Base-by-base conservation (phyloP, 768 basidiomycete species). In the Rhizopogon rudus region DNA sequence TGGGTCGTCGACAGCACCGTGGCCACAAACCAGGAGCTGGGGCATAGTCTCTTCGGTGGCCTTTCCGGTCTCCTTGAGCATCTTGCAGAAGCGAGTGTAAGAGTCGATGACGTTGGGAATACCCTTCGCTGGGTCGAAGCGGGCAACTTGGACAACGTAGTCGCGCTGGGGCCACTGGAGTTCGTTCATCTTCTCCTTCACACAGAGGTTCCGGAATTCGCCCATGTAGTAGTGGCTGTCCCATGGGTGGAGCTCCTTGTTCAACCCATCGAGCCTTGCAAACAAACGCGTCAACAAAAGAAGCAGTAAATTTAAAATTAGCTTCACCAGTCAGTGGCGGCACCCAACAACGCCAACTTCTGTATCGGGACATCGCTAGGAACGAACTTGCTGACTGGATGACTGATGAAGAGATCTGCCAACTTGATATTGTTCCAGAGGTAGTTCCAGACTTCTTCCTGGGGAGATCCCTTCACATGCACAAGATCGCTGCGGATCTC, bases 311-410 rank as follows among this genome's bases (percentile, higher is more conserved):
- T 14, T 31, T 31, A 62, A 62, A 3, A 33, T 52, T 60, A 5
- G 57, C 51, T 3, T 65, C 60, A 88, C 89, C 88, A 91, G 68
- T 93, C 91, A 44, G 91, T 92, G 25, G 91, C 86, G 63, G 91
- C 91, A 65, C 89, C 88, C 52, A 93, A 76, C 33, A 93, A 78
- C 39, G 83, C 72, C 49, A 93, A 71, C 61, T 83, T 91, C 66
- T 85, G 78, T 10, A 75, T 72, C 12, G 86, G 86, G 5, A 96
- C 93, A 63, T 88, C 87, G 60, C 82, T 83, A 3, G 95, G 95
- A 10, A 97, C 93, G 63, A 98, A 98, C 70, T 91, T 92, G 77
- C 81, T 88, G 63, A 98, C 93, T 16, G 95, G 94, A 68, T 97
- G 94, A 68, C 88, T 84, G 82, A 96, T 87, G 76, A 96, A 97